These are phyloP conservation scores for Quercus phellos DNA, from an alignment of 331 rosid species.

Conservation along the genomic window DNA sequence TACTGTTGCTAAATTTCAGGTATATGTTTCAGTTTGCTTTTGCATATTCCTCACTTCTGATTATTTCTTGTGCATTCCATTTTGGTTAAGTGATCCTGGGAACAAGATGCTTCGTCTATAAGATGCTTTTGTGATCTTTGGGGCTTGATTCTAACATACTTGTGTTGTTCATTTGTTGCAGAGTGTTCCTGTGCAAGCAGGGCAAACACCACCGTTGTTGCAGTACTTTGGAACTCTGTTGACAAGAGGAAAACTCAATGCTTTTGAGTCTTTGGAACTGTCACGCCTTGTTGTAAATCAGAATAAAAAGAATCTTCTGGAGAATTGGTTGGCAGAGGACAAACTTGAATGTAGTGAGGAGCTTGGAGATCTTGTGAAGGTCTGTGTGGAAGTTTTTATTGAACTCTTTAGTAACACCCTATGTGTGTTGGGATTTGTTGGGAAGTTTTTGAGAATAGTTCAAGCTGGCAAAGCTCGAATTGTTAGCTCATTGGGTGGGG, in stretches of 20 bases:
- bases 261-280: conserved; percentile 77
- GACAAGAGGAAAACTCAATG: conserved; percentile 82
- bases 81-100: conserved; percentile 13
- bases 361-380: conserved; percentile 93
- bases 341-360: conserved; percentile 94
- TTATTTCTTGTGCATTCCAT: background rate
- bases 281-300: conserved; percentile 88
- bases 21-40: conserved; percentile 14
- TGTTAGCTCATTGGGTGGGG: background rate
- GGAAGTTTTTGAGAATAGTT: background rate
- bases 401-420: background rate
- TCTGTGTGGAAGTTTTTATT: conserved; percentile 15
- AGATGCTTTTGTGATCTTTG: conserved; percentile 7
- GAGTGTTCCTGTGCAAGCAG: conserved; percentile 95
- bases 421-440: background rate
- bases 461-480: background rate
- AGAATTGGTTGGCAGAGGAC: conserved; percentile 91
- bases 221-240: conserved; percentile 88
- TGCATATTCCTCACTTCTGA: background rate
- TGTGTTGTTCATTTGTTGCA: conserved; percentile 20
- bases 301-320: conserved; percentile 83
- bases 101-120: background rate
- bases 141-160: conserved; percentile 3
- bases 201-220: conserved; percentile 90
- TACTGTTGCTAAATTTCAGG: conserved; percentile 93